Percentiles rank a stretch among this genome's conserved stretches.
Evolutionary conservation across 2,329 filamentous ascomycete species (phyloP).

Genomic region (Colletotrichum endophyticum): DNA sequence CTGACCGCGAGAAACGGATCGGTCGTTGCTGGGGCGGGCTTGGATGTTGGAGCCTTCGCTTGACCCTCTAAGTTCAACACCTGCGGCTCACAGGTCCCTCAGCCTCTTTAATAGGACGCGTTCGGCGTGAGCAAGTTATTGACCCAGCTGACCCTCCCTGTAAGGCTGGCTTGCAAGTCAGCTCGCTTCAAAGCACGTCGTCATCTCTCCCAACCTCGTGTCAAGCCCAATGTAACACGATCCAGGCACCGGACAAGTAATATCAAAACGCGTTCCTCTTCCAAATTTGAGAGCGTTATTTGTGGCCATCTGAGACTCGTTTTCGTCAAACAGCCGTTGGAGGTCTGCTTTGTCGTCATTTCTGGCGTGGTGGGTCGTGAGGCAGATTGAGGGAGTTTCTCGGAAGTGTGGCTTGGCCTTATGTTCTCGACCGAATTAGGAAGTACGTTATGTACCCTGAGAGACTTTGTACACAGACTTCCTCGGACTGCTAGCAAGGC

Average conservation of each 20-base stretch:
- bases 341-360: neutral
- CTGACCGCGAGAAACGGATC: neutral
- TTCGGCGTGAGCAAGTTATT: neutral
- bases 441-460: neutral
- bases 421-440: neutral
- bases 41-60: neutral
- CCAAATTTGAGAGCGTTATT: neutral
- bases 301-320: neutral
- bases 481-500: neutral
- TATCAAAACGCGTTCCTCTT: neutral
- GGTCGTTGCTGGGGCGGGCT: neutral
- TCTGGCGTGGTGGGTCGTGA: neutral
- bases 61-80: neutral
- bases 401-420: neutral
- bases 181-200: neutral
- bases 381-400: conserved; percentile 14
- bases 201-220: neutral
- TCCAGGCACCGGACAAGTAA: neutral
- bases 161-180: neutral
- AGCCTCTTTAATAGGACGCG: neutral
- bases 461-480: neutral
- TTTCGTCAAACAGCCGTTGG: neutral
- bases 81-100: neutral
- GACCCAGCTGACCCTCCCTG: neutral
- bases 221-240: neutral